A percentile compares a stretch with the other conserved stretches of the same genome.
Evolutionary conservation across 768 basidiomycete genomes (phyloP).

Genomic region (Naganishia kalamii): DNA sequence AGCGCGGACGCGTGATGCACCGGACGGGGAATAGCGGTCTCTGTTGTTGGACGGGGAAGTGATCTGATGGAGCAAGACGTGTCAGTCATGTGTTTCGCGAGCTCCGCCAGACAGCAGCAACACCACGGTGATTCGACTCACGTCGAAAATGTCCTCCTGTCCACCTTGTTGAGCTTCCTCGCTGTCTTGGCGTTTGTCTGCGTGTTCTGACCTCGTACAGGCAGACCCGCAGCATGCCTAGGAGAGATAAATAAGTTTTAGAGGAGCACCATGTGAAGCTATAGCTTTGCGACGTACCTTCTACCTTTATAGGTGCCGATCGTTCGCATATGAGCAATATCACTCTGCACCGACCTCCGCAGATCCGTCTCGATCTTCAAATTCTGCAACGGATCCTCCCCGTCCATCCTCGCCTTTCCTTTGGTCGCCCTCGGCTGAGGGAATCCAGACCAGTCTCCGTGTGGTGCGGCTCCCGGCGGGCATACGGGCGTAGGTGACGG

Average conservation of each 20-base stretch:
- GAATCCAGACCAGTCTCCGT: background rate
- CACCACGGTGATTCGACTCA: conserved; percentile 21
- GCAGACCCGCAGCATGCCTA: conserved; percentile 78
- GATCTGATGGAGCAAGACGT: background rate
- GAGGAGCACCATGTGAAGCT: background rate
- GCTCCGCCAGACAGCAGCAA: background rate
- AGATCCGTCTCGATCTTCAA: conserved; percentile 84
- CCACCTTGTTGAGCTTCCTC: conserved; percentile 78
- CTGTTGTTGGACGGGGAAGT: background rate
- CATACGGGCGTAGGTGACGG: conserved; percentile 61
- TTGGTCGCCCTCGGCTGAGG: conserved; percentile 17
- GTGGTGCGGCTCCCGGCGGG: conserved; percentile 13
- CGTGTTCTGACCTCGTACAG: conserved; percentile 91
- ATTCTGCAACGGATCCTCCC: conserved; percentile 60
- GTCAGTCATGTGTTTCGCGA: background rate
- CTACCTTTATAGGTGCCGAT: conserved; percentile 91
- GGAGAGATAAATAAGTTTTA: background rate
- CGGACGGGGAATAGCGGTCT: background rate
- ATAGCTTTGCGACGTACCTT: conserved; percentile 48
- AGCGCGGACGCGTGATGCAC: background rate
- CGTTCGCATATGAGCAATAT: conserved; percentile 85
- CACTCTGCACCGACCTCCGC: conserved; percentile 71
- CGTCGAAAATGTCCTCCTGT: conserved; percentile 53
- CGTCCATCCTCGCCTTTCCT: conserved; percentile 16
- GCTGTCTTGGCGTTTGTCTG: conserved; percentile 86